Conservation (phyloP, 2,329 filamentous ascomycete species). For the Phialocephala subalpina region DNA sequence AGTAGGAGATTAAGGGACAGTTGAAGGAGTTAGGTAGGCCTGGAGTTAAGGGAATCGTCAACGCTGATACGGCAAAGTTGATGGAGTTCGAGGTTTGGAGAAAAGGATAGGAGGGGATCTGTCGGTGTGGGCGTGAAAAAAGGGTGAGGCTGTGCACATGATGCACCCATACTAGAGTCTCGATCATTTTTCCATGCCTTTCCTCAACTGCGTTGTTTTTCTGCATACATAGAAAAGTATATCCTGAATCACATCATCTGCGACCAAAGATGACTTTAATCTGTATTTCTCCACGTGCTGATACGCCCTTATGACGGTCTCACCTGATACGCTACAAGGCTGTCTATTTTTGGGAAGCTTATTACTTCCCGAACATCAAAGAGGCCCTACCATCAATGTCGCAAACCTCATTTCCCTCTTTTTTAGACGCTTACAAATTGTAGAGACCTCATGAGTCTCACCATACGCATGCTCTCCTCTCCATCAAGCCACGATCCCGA, state of each 20-base stretch:
- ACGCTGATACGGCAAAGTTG: background rate
- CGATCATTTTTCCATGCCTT: too few species aligned
- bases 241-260: background rate
- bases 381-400: background rate
- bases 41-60: background rate
- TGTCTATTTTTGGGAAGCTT: constrained; percentile 4
- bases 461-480: constrained; percentile 27
- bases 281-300: background rate
- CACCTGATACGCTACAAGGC: constrained; percentile 8
- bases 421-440: background rate
- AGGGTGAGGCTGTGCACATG: too few species aligned
- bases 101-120: too few species aligned
- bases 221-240: background rate
- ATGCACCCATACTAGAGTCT: too few species aligned
- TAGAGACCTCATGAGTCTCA: constrained; percentile 26
- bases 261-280: background rate
- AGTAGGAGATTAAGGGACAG: background rate
- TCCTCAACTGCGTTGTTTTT: background rate
- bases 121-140: too few species aligned
- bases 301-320: background rate
- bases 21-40: background rate
- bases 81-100: constrained; percentile 4
- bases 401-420: constrained; percentile 19
- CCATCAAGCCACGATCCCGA: constrained; percentile 31
- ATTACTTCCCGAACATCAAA: background rate